Base-by-base conservation (phyloP, 2,329 filamentous ascomycete species). In the Myriosclerotinia duriaeana region DNA sequence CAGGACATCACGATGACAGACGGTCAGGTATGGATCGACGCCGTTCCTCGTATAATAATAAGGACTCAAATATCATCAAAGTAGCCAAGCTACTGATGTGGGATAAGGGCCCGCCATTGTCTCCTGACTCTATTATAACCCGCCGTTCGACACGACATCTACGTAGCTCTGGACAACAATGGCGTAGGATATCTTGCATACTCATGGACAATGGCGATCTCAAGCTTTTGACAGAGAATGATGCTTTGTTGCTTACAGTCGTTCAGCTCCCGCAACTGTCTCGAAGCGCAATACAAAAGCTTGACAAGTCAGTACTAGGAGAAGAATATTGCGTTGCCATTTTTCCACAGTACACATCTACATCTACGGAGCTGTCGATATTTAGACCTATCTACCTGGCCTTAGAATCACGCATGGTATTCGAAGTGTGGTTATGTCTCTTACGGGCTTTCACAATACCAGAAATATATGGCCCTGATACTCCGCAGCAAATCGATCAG, bases 361-460 rank as follows among this genome's bases (percentile, higher is more conserved):
- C 87, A 26, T 85, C 91, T 1, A 89, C 87, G 3, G 85, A 89
- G 22, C 82, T 94, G 66, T 89, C 90, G 8, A 85, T 94, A 38
- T 88, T 92, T 67, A 87, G 91, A n/a, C 94, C 95, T 0, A 88
- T 98, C 46, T 97, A 96, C 76, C 82, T 99, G 44, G 90, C 92
- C 4, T 79, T 97, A 54, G 94, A 98, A 72, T 93, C 87, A 36
- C 86, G 93, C 53, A 87, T 96, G 8, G 82, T 96, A n/a, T 97
- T 96, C 73, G 95, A 99, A 76, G 95, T 97, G 15, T 99, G 95
- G 95, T 94, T 96, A 74, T 93, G 97, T 8, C 81, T 99, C 12
- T 78, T 99, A 40, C 87, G 94, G 69, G 93, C 94, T 0, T 97
- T 97, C 77, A 92, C 94, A 0, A 89, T 96, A 55, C 94, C 95